Evolutionary conservation across 1,284 basidiomycete genomes (phyloP), one percentile per base, ranked within the genome.

Genomic region (Phellinidium pouzarii): DNA sequence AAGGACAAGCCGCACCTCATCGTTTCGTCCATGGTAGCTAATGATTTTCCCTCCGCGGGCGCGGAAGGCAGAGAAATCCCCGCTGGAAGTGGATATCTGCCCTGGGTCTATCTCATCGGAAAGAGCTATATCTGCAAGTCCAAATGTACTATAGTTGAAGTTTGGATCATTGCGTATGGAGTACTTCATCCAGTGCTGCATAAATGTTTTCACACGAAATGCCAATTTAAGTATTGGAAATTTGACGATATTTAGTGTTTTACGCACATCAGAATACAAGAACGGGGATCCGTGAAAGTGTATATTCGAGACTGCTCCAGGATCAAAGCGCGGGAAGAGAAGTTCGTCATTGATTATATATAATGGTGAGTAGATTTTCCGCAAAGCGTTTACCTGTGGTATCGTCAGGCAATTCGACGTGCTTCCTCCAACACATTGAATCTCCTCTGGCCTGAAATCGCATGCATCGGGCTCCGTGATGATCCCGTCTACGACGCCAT

Each of bases 401-500:
- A 48, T 48, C 2, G 62, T 66, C 23, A 70, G 59, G 50, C 70
- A 71, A 3, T 59, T 61, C 6, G 58, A 49, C 44, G 64, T 60
- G 41, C 60, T 55, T 26, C 58, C 7, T 43, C 23, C 50, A 3
- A 40, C 14, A 36, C 64, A 66, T 4, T 62, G 47, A 20, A 66
- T 42, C 3, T 50, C 41, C 37, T 63, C 59, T 3, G 64, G 64
- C 14, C 50, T 44, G 53, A 65, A 67, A 9, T 59, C 27, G 56
- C 65, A 67, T 5, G 34, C 46, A 47, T 62, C 59, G 0, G 65
- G 65, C 42, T 68, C 62, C n/a, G 59, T 55, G 31, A 70, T 58
- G 31, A 70, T 59, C 8, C 66, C 65, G 57, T 70, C 69, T 26
- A 26, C 25, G 6, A 65, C 59, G 9, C 68, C 68, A 52, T 70